Conservation (phyloP, 2,329 filamentous ascomycete genomes). For the Thelonectria discophora region DNA sequence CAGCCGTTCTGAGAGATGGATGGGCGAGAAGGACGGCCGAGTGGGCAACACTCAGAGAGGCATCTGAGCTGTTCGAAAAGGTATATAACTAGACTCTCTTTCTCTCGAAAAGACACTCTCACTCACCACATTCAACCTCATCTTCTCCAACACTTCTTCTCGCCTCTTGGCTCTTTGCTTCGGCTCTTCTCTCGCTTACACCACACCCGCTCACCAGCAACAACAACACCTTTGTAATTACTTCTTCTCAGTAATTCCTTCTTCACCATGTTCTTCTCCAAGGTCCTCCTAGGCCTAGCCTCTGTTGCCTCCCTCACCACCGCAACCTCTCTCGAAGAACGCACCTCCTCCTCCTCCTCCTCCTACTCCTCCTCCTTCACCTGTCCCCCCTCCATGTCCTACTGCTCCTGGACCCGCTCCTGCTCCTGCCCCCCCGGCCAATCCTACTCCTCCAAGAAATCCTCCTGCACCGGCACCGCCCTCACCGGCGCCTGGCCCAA, state of each 20-base stretch:
- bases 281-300: slow-evolving; percentile 37
- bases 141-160: slow-evolving; percentile 14
- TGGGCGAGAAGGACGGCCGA: not conserved
- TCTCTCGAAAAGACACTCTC: not conserved
- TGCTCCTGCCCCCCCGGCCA: slow-evolving; percentile 56
- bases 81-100: slow-evolving; percentile 16
- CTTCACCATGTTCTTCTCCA: slow-evolving; percentile 46
- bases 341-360: slow-evolving; percentile 42
- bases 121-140: slow-evolving; percentile 7
- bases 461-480: slow-evolving; percentile 41
- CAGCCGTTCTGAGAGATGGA: not conserved
- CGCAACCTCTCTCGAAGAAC: slow-evolving; percentile 32
- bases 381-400: slow-evolving; percentile 48
- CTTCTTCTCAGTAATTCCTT: not conserved
- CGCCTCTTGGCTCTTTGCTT: slow-evolving; percentile 28
- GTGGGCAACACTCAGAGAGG: not conserved
- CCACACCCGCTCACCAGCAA: slow-evolving; percentile 5
- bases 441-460: slow-evolving; percentile 46
- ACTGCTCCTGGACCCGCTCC: slow-evolving; percentile 50
- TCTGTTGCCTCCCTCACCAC: slow-evolving; percentile 42
- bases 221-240: not conserved
- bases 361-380: slow-evolving; percentile 40
- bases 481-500: slow-evolving; percentile 47
- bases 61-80: not conserved
- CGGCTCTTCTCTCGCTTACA: slow-evolving; percentile 22